A percentile compares a stretch with the other conserved stretches of the same genome.
Evolutionary conservation across 495 filamentous ascomycete genomes (phyloP).

Genomic region (Hypoxylon rickii): DNA sequence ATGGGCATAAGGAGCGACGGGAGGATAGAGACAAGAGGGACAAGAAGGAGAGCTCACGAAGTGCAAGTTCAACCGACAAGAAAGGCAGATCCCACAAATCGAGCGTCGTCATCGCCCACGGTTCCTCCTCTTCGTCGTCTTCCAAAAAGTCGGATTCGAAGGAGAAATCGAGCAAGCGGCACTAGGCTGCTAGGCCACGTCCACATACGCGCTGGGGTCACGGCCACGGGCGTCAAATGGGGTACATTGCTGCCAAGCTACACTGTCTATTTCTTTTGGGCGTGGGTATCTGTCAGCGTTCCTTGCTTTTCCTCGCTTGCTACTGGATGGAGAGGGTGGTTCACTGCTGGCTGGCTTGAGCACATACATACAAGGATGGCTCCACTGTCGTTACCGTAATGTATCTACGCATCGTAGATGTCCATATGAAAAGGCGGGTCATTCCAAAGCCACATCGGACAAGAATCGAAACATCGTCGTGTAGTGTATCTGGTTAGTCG

Average conservation of each 20-base stretch:
- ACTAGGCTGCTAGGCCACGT: too few species aligned
- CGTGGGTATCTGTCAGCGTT: neutral
- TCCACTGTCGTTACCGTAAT: slow-evolving; percentile 28
- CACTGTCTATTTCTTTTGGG: slow-evolving; percentile 4
- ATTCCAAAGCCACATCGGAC: slow-evolving; percentile 3
- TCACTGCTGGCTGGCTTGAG: neutral
- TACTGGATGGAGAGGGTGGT: slow-evolving; percentile 1
- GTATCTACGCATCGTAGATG: slow-evolving; percentile 28
- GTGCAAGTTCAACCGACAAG: slow-evolving; percentile 26
- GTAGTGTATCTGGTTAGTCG: neutral
- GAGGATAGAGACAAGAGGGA: slow-evolving; percentile 32
- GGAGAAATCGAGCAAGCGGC: slow-evolving; percentile 27
- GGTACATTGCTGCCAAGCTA: neutral
- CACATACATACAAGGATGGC: slow-evolving; percentile 14
- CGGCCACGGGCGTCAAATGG: too few species aligned
- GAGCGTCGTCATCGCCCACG: slow-evolving; percentile 36
- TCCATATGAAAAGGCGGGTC: slow-evolving; percentile 18
- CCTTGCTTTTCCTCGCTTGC: slow-evolving; percentile 11
- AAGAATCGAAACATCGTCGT: neutral
- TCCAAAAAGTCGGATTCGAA: slow-evolving; percentile 21
- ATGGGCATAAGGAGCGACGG: slow-evolving; percentile 26
- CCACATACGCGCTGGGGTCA: too few species aligned
- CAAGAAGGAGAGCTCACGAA: slow-evolving; percentile 27
- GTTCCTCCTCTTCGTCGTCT: slow-evolving; percentile 28
- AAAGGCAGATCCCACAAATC: slow-evolving; percentile 35